Percentiles rank a stretch among this genome's conserved stretches.
Evolutionary conservation across 495 filamentous ascomycete genomes (phyloP).

Genomic region (Tetracladium marchalianum): DNA sequence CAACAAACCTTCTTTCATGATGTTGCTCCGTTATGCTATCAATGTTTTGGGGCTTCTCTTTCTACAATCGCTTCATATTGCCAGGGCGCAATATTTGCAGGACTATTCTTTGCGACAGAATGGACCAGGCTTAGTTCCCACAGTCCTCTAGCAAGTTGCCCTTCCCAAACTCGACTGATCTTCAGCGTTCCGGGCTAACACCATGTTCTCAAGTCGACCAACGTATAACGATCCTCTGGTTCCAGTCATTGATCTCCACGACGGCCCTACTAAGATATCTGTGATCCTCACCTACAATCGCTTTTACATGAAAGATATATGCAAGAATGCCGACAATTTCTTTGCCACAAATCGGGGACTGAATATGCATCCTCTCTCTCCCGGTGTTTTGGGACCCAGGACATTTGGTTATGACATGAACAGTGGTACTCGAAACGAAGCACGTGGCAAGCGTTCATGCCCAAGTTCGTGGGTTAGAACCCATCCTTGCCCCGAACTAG

Average conservation of each 20-base stretch:
- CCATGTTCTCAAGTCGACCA: no score
- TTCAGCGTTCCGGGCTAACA: no score
- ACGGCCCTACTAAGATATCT: not conserved
- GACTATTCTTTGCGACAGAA: not conserved
- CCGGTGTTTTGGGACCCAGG: not conserved
- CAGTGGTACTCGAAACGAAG: not conserved
- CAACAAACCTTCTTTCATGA: no score
- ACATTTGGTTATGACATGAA: conserved; percentile 8
- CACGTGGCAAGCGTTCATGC: not conserved
- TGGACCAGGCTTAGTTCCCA: no score
- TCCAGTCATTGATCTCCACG: no score
- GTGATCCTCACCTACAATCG: conserved; percentile 1
- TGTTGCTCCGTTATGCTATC: no score
- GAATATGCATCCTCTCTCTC: not conserved
- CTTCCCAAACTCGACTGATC: no score
- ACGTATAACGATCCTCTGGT: no score
- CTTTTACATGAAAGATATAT: conserved; percentile 7
- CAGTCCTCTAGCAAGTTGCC: no score
- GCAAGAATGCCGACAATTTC: conserved; percentile 6
- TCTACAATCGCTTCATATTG: not conserved
- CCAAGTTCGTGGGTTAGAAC: not conserved
- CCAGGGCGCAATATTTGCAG: not conserved
- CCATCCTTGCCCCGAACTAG: conserved; percentile 6
- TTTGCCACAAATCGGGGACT: not conserved
- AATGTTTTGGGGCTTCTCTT: no score